Evolutionary conservation across 352 stramenopile species (phyloP).

Genomic region (Pythium brachiatum): DNA sequence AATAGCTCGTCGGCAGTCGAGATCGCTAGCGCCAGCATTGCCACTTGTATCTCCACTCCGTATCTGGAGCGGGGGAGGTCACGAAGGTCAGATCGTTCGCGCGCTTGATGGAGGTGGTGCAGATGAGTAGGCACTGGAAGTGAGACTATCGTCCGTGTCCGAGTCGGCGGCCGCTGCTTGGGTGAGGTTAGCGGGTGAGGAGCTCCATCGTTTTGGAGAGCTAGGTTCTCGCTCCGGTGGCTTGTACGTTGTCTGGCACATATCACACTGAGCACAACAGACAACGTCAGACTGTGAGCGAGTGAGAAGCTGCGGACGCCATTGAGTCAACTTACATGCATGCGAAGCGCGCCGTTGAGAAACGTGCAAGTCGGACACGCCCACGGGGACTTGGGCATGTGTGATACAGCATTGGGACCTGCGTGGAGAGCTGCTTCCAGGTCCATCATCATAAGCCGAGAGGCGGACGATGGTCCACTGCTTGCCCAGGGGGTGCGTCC

Average conservation of each 20-base stretch:
- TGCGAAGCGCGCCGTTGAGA: slow-evolving; percentile 48
- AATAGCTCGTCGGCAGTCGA: slow-evolving; percentile 3
- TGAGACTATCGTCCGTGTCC: slow-evolving; percentile 16
- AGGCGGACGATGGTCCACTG: slow-evolving; percentile 34
- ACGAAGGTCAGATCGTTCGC: slow-evolving; percentile 14
- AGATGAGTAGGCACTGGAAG: slow-evolving; percentile 7
- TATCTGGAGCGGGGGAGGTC: neutral
- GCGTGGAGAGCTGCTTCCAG: slow-evolving; percentile 51
- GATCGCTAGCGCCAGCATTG: neutral
- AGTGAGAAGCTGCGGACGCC: neutral
- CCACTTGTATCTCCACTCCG: neutral
- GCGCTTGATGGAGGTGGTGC: slow-evolving; percentile 13
- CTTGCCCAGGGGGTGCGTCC: slow-evolving; percentile 41
- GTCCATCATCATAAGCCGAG: slow-evolving; percentile 52
- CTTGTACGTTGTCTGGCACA: slow-evolving; percentile 28
- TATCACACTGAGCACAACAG: slow-evolving; percentile 24
- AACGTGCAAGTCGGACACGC: slow-evolving; percentile 63
- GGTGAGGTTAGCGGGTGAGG: slow-evolving; percentile 14
- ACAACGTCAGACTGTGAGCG: neutral
- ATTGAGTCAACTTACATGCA: slow-evolving; percentile 46
- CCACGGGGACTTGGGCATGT: slow-evolving; percentile 52
- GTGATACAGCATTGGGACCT: slow-evolving; percentile 30
- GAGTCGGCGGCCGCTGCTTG: slow-evolving; percentile 9
- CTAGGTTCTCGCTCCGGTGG: neutral
- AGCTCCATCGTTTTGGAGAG: slow-evolving; percentile 23